Evolutionary conservation across 2,329 filamentous ascomycete species (phyloP).

Genomic region (Cercospora sesami): DNA sequence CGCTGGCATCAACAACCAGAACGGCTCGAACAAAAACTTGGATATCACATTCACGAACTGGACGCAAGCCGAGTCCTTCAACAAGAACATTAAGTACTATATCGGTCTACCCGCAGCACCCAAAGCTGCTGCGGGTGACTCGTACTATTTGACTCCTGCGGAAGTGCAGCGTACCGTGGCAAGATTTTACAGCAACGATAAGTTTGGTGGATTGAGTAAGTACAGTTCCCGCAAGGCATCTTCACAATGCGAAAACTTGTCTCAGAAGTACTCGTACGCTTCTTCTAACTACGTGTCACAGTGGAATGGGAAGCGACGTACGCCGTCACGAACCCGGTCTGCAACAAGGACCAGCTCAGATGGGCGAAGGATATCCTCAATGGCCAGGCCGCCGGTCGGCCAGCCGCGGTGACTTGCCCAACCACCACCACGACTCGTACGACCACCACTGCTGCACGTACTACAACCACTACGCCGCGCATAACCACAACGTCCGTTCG

Average conservation of each 20-base stretch:
- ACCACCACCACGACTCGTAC: constrained; percentile 5
- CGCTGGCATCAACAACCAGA: constrained; percentile 41
- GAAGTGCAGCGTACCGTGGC: constrained; percentile 50
- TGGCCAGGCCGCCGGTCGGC: constrained; percentile 1
- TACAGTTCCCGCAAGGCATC: neutral
- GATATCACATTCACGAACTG: constrained; percentile 30
- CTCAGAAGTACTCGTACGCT: too few relatives aligned
- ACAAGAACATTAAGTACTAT: constrained; percentile 52
- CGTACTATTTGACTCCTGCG: constrained; percentile 49
- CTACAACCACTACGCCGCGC: constrained; percentile 1
- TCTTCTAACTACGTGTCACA: too few relatives aligned
- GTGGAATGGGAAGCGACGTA: constrained; percentile 60
- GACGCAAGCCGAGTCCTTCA: constrained; percentile 48
- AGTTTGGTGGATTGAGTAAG: constrained; percentile 56
- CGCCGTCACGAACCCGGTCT: constrained; percentile 38
- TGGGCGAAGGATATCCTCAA: constrained; percentile 51
- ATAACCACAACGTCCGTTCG: neutral
- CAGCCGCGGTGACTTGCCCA: constrained; percentile 5
- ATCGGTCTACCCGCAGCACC: constrained; percentile 49
- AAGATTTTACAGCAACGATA: constrained; percentile 43
- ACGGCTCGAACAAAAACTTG: constrained; percentile 31
- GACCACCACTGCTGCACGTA: neutral
- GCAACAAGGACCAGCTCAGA: constrained; percentile 48
- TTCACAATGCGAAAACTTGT: too few relatives aligned
- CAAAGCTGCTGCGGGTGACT: constrained; percentile 35